Percentiles rank a stretch among this genome's conserved stretches.
Evolutionary conservation across 306 rosid species (phyloP).

Genomic region (Quercus agrifolia): DNA sequence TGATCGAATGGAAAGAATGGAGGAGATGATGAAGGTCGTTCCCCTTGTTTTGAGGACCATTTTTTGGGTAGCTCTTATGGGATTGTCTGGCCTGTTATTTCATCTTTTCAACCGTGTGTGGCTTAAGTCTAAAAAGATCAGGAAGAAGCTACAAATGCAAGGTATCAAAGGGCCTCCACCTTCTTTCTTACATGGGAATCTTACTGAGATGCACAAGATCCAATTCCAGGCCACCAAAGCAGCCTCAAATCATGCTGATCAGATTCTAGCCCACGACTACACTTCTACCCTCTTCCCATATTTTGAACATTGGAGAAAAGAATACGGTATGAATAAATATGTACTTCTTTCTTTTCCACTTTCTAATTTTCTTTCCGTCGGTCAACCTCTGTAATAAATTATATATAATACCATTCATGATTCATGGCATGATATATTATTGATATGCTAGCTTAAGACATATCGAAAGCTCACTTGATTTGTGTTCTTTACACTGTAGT

Average conservation of each 20-base stretch:
- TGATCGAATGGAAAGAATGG: neutral
- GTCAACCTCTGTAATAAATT: neutral
- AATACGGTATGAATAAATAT: slow-evolving; percentile 54
- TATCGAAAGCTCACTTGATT: neutral
- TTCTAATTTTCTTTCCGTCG: neutral
- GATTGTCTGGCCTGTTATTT: slow-evolving; percentile 30
- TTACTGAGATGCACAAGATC: slow-evolving; percentile 73
- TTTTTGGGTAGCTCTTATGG: slow-evolving; percentile 26
- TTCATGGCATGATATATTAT: neutral
- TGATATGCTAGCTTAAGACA: neutral
- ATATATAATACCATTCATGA: neutral
- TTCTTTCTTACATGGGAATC: slow-evolving; percentile 61
- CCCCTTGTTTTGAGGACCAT: slow-evolving; percentile 19
- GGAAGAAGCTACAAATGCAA: slow-evolving; percentile 59
- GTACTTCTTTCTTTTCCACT: neutral
- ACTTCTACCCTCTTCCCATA: slow-evolving; percentile 83
- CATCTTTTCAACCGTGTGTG: slow-evolving; percentile 40
- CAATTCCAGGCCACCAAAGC: slow-evolving; percentile 36
- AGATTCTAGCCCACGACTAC: slow-evolving; percentile 66
- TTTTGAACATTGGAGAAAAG: slow-evolving; percentile 77
- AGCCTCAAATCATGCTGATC: slow-evolving; percentile 19
- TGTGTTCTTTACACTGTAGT: neutral
- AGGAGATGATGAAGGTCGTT: slow-evolving; percentile 24
- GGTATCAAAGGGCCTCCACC: slow-evolving; percentile 79
- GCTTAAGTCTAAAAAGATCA: slow-evolving; percentile 46